Base-by-base conservation (phyloP, 116 monocot species). In the Trichopus zeylanicus region DNA sequence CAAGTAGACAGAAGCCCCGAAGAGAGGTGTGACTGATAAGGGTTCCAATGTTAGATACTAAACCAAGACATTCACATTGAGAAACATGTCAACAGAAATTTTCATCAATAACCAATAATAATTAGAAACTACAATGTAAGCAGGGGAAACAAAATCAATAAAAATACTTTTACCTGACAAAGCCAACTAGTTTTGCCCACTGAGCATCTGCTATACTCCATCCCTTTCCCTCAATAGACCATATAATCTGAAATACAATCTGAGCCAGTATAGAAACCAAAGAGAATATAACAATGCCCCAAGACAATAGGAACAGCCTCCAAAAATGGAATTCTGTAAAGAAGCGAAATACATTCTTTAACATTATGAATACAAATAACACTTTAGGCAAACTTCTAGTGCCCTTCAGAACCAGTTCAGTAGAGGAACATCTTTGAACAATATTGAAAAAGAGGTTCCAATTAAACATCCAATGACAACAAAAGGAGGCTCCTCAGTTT, bases 111-210 rank as follows among this genome's bases (percentile, higher is more conserved):
- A 37, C 1, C 37, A 37, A 37, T 15, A 1, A 12, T 42, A 42
- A 42, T 42, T 13, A 42, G 42, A 42, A 42, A 42, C 12, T 42
- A 24, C 11, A 61, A 20, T 3, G 55, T 11, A 21, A 37, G 16
- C 16, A 7, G 33, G 18, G 32, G 32, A 26, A 16, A 29, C 15
- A 55, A 49, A 12, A 46, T 30, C 21, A 28, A 26, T 42, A 28
- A 57, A 16, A 32, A 23, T 31, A 38, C 15, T 31, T 28, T 69
- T 63, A 93, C 93, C 93, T 93, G 38, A 74, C 73, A 70, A 93
- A 67, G 15, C 93, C 93, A 58, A 88, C 53, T 22, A 93, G 31
- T 55, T 72, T 64, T 26, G 74, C 82, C 93, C 93, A 93, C 82
- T 67, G 77, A 69, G 73, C 46, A 72, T 80, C 57, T 62, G 77